Evolutionary conservation across 1,284 basidiomycete species (phyloP).

Genomic region (Porogramme epimiltina): DNA sequence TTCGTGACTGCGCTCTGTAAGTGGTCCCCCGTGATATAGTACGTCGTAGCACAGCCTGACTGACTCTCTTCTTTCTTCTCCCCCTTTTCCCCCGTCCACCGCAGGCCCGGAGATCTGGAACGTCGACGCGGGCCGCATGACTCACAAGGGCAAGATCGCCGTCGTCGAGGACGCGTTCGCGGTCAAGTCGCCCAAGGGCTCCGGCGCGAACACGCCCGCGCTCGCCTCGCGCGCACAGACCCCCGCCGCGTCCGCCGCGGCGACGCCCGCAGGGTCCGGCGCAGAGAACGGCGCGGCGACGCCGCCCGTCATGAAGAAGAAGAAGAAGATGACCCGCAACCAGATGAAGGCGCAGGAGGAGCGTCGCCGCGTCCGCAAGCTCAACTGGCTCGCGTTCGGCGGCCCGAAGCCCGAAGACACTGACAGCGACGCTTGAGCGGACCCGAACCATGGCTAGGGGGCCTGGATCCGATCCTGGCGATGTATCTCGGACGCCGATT

Average conservation of each 20-base stretch:
- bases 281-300: conserved; percentile 50
- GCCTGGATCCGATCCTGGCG: too few species aligned
- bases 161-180: conserved; percentile 79
- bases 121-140: conserved; percentile 78
- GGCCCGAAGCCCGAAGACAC: conserved; percentile 81
- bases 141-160: conserved; percentile 85
- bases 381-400: conserved; percentile 84
- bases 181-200: conserved; percentile 65
- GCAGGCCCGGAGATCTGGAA: conserved; percentile 83
- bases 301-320: conserved; percentile 73
- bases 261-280: conserved; percentile 73
- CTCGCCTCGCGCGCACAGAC: conserved; percentile 60
- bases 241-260: conserved; percentile 62
- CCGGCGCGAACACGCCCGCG: conserved; percentile 68
- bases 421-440: conserved; percentile 40
- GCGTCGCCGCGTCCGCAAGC: conserved; percentile 74
- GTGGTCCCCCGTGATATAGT: conserved; percentile 32
- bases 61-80: conserved; percentile 3
- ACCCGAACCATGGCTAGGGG: too few species aligned
- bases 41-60: not conserved
- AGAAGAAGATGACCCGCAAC: conserved; percentile 92
- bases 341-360: conserved; percentile 89
- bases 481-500: too few species aligned
- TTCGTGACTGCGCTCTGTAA: conserved; percentile 87
- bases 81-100: conserved; percentile 12